Base-by-base conservation (phyloP, 345 rosid species). In the Iberis pinnata region DNA sequence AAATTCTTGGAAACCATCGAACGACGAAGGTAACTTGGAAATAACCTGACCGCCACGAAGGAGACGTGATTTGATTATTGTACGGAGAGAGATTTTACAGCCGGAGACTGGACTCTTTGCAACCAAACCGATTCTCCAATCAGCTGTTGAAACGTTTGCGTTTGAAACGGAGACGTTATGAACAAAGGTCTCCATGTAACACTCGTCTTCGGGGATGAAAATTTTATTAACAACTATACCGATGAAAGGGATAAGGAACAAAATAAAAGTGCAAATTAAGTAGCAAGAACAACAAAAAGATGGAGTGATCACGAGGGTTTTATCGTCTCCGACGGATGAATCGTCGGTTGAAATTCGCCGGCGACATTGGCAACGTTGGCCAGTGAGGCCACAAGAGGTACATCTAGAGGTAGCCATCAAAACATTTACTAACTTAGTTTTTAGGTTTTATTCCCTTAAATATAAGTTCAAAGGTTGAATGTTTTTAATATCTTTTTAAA, bases 161-260 rank as follows among this genome's bases (percentile, higher is more conserved):
- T 47, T 60, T 41, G 65, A 38, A 57, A 60, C 42, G 24, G 65
- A 49, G 16, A 60, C 33, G 3, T 49, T 40, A 4, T 60, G 7
- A 2, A 57, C 42, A 60, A 60, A 49, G 15, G 41, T 24, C 42
- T 60, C 65, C 18, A 49, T 11, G 57, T 40, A 49, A 31, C 65
- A 60, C 17, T 1, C 0, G 4, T 0, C 1, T 0, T 7, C 7
- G 24, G 1, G 0, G 15, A 0, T 1, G 6, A 12, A 0, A 14
- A 25, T 1, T n/a, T n/a, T n/a, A 0, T 1, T 8, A 6, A 11
- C 0, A 16, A 41, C 25, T 15, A 2, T 1, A 8, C 2, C 0
- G 3, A 9, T 0, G 26, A 58, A 11, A 25, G 3, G 12, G 1
- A 9, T 0, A 58, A 17, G 0, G 14, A 9, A 2, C 3, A 16